A percentile compares a stretch with the other conserved stretches of the same genome.
Conservation (phyloP, 176 grass and related monocot genomes). For the Cymbopogon citratus region DNA sequence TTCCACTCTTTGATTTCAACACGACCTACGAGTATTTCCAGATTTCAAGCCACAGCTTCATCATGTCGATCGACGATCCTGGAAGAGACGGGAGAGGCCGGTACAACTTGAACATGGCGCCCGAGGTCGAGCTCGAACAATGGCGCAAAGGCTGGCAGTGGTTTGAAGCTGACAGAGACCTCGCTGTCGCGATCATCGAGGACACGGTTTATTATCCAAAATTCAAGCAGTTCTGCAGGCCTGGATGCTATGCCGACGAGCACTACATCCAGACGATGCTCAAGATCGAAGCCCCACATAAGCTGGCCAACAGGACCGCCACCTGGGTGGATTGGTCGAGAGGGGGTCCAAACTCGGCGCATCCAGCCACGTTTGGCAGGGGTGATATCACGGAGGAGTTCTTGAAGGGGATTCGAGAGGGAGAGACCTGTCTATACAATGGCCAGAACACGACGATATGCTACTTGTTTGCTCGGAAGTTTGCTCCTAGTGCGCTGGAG, state of each 20-base stretch:
- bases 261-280: constrained; percentile 96
- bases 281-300: constrained; percentile 56
- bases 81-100: constrained; percentile 76
- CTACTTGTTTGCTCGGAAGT: constrained; percentile 85
- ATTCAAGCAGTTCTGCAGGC: constrained; percentile 77
- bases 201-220: constrained; percentile 79
- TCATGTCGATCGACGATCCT: constrained; percentile 67
- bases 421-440: constrained; percentile 66
- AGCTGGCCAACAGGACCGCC: constrained; percentile 73
- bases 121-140: constrained; percentile 70
- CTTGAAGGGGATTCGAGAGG: constrained; percentile 53
- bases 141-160: constrained; percentile 97
- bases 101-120: constrained; percentile 72
- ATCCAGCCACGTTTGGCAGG: constrained; percentile 87
- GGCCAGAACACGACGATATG: constrained; percentile 46
- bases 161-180: constrained; percentile 69
- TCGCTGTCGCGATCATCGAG: constrained; percentile 48
- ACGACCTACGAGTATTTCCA: constrained; percentile 75
- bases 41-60: constrained; percentile 63
- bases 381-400: constrained; percentile 66
- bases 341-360: constrained; percentile 67
- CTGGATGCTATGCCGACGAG: constrained; percentile 78
- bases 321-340: constrained; percentile 95
- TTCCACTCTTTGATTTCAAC: constrained; percentile 80
- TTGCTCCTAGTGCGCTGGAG: constrained; percentile 71